Percentiles rank a stretch among this genome's conserved stretches.
These are phyloP conservation scores for Drechslerella stenobrocha DNA, from an alignment of 2,329 filamentous ascomycete species.

Conservation along the genomic window DNA sequence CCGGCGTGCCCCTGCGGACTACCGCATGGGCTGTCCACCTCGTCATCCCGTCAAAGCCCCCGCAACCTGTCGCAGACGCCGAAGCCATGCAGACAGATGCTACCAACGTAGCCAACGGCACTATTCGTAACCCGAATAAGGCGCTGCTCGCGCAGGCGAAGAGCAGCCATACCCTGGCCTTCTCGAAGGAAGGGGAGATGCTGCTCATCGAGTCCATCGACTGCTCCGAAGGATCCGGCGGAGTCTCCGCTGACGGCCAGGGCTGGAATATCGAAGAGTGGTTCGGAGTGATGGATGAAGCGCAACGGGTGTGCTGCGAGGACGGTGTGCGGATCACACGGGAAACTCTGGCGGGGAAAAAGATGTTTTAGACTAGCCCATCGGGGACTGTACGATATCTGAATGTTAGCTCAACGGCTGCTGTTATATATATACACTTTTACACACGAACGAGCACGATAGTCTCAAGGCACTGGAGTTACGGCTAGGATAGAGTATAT, in stretches of 20 bases:
- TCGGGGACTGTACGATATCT: neutral
- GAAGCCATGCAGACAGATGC: constrained; percentile 26
- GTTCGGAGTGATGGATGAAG: constrained; percentile 69
- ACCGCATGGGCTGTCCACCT: constrained; percentile 69
- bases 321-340: constrained; percentile 49
- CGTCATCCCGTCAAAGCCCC: constrained; percentile 59
- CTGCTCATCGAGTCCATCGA: constrained; percentile 51
- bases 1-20: constrained; percentile 75
- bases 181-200: constrained; percentile 50
- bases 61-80: constrained; percentile 17
- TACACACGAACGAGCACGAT: too few relatives aligned
- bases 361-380: constrained; percentile 14
- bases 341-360: constrained; percentile 15
- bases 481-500: neutral
- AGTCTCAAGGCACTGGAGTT: neutral
- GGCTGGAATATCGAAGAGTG: constrained; percentile 74
- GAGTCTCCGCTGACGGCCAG: constrained; percentile 51
- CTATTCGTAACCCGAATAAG: constrained; percentile 32
- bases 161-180: constrained; percentile 45
- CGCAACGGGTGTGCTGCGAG: constrained; percentile 67
- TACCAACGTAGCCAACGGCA: neutral
- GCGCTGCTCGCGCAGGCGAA: constrained; percentile 32
- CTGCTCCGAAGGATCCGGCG: constrained; percentile 26
- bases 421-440: too few relatives aligned
- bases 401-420: neutral